Conservation (phyloP, 1,284 basidiomycete species). For the Microbotryum saponariae region DNA sequence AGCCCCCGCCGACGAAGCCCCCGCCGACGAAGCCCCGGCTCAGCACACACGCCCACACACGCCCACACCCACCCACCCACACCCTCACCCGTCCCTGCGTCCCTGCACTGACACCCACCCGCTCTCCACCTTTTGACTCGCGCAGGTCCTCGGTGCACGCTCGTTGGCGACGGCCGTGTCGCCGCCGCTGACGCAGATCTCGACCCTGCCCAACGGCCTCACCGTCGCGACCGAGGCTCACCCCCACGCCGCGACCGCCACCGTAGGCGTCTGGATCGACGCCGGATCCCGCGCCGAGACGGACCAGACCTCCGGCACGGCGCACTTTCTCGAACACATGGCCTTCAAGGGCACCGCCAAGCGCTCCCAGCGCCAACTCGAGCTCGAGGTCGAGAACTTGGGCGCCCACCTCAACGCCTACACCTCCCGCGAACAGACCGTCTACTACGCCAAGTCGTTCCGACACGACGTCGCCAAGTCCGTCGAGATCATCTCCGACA, state of each 20-base stretch:
- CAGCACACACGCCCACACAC: background rate
- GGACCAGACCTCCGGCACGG: slow-evolving; percentile 85
- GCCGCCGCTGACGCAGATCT: slow-evolving; percentile 73
- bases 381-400: slow-evolving; percentile 96
- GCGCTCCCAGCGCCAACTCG: slow-evolving; percentile 82
- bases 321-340: slow-evolving; percentile 98
- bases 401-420: slow-evolving; percentile 98
- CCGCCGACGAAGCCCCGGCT: background rate
- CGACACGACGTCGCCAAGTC: slow-evolving; percentile 84
- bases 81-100: background rate
- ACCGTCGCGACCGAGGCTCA: slow-evolving; percentile 72
- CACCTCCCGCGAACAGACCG: slow-evolving; percentile 97
- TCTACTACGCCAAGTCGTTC: slow-evolving; percentile 99
- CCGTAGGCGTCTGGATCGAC: slow-evolving; percentile 98
- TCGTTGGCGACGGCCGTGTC: slow-evolving; percentile 56
- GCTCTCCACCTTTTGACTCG: background rate
- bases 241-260: slow-evolving; percentile 91
- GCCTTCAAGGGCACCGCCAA: slow-evolving; percentile 74
- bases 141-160: slow-evolving; percentile 15
- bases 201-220: slow-evolving; percentile 81
- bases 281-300: slow-evolving; percentile 96
- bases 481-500: slow-evolving; percentile 97
- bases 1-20: background rate
- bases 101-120: background rate
- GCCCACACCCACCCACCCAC: background rate